These are phyloP conservation scores for Phytophthora syringae DNA, from an alignment of 352 stramenopile genomes.

Conservation along the genomic window DNA sequence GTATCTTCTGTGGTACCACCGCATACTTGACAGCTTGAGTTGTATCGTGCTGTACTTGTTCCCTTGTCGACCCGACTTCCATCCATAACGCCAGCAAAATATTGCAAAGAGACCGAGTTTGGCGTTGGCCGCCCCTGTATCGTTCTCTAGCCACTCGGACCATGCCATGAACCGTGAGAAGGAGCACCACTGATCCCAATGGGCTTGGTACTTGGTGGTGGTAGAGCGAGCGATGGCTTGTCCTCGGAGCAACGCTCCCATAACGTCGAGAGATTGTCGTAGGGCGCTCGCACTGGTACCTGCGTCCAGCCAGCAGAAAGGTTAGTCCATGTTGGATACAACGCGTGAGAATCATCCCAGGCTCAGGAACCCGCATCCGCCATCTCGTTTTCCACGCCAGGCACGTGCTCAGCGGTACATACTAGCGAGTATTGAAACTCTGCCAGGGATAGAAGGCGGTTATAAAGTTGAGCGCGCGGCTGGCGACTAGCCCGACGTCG, in stretches of 20 bases:
- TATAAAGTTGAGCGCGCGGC: constrained; percentile 13
- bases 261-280: constrained; percentile 22
- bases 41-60: constrained; percentile 6
- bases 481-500: not conserved
- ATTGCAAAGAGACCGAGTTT: constrained; percentile 4
- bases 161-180: constrained; percentile 9
- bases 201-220: constrained; percentile 1
- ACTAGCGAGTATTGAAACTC: constrained; percentile 9
- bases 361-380: too few species aligned
- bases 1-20: not conserved
- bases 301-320: constrained; percentile 10
- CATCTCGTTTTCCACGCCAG: constrained; percentile 8
- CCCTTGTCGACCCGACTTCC: not conserved
- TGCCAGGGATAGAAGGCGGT: constrained; percentile 9
- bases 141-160: not conserved
- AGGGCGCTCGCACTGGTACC: constrained; percentile 3
- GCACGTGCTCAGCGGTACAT: constrained; percentile 18
- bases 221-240: constrained; percentile 15
- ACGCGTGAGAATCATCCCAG: too few species aligned
- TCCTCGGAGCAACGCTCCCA: constrained; percentile 9
- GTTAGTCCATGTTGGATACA: constrained; percentile 1
- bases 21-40: not conserved
- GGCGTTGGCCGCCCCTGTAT: not conserved
- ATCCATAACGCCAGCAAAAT: constrained; percentile 6
- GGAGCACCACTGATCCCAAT: constrained; percentile 11